Evolutionary conservation across 2,329 filamentous ascomycete species (phyloP), one percentile per base, ranked within the genome.

Genomic region (Cladosporium sp.): DNA sequence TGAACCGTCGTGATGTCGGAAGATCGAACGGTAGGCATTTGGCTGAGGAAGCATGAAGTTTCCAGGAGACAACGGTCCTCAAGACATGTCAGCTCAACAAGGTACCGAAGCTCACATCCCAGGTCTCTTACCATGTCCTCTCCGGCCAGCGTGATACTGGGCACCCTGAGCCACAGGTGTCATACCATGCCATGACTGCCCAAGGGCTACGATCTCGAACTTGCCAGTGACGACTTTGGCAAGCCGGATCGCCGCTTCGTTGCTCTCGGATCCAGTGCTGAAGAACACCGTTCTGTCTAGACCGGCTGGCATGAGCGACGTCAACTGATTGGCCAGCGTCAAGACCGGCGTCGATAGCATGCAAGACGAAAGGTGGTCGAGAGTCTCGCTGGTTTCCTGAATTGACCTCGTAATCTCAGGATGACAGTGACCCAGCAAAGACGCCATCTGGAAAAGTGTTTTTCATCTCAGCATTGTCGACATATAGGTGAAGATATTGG

Each of bases 151-250:
- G 46, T 82, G 81, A 71, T 86, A 88, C 2, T 84, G 84, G 0
- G 86, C 84, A 0, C 80, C 80, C 0, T 80, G 77, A 0, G 86
- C 80, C 3, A 79, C 83, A 3, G 79, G 78, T 0, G 86, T 89
- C 66, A 89, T 79, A 14, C 87, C 87, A 74, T 90, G 87, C 79
- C 83, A 90, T 33, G 83, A 85, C 0, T 83, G 83, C 0, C 80
- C 81, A 60, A 89, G 78, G 0, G 80, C 88, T 3, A 89, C 85
- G 60, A 90, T 82, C 72, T 89, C 86, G 69, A 86, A 89, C 62
- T 87, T 89, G 0, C 86, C 86, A 0, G 87, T 90, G 70, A 83
- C 88, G 12, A 80, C 76, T 69, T 89, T 90, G 2, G 88, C 87
- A 68, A 90, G 80, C 64, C 86, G 85, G 65, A 89, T 87, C 2